phyloP scores from a whole-genome alignment of 2,329 filamentous ascomycete species.

The Paraconiothyrium brasiliense region DNA sequence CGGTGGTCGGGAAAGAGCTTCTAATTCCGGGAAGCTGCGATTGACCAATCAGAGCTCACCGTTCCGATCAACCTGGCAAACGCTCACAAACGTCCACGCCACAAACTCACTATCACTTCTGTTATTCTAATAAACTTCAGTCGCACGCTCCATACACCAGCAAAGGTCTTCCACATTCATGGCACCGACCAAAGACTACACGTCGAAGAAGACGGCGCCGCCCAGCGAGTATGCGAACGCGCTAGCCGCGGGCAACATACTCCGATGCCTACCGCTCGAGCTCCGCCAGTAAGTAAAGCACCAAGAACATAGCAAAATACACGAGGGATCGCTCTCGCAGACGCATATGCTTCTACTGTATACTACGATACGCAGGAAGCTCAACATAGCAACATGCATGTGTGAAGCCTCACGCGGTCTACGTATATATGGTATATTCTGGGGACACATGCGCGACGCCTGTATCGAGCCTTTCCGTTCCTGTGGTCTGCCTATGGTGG shows the following conservation, averaged over 20 bases:
- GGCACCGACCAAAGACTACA: not conserved
- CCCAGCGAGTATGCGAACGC: constrained; percentile 5
- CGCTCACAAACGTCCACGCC: no score
- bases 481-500: no score
- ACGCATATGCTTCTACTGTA: not conserved
- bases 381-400: not conserved
- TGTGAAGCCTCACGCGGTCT: not conserved
- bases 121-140: not conserved
- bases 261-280: constrained; percentile 20
- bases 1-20: constrained; percentile 1
- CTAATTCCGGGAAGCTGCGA: not conserved
- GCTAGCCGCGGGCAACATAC: not conserved
- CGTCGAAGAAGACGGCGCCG: not conserved
- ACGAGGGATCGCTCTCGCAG: not conserved
- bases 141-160: not conserved
- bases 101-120: not conserved
- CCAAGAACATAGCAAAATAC: not conserved
- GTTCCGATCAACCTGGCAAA: not conserved
- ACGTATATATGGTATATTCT: not conserved
- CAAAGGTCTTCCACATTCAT: not conserved
- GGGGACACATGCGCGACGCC: no score
- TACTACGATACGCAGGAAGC: no score
- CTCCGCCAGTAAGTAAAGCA: constrained; percentile 17
- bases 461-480: no score
- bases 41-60: constrained; percentile 6